Evolutionary conservation across 75 land plant genomes (phyloP), one percentile per base, ranked within the genome.

Genomic region (Azolla pinnata): DNA sequence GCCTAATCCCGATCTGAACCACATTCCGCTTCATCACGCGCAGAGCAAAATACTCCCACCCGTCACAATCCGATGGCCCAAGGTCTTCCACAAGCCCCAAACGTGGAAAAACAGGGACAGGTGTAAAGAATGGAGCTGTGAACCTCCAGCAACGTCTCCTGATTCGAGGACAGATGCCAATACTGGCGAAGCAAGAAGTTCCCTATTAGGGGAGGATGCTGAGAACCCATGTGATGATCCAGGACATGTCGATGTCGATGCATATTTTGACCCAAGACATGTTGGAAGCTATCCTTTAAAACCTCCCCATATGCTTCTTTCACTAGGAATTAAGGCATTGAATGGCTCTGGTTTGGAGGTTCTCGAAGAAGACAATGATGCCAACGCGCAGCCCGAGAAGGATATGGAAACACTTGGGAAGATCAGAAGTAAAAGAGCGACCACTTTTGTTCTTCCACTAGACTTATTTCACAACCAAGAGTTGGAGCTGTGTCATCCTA

Each of bases 401-500:
- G 70, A 67, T 30, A 26, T 67, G 54, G 45, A 55, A 42, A 23
- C n/a, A 46, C n/a, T 46, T 18, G 49, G 49, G 3, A 46, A 46
- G 14, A 3, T 23, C n/a, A 46, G 23, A 46, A 46, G 21, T 46
- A 46, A 4, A 46, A 46, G 49, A 14, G 2, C 3, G 40, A 47
- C 60, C 16, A 21, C 45, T 12, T 47, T 60, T 28, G 31, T 52
- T 4, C 26, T 72, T 27, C 58, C 69, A 16, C 29, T 72, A n/a
- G 62, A 66, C 1, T 40, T 52, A 12, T 72, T 72, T 60, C 70
- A 72, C 48, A 72, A 66, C 26, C 75, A 63, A 17, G 55, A 60
- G 35, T 23, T 72, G 0, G 75, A 72, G 20, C 75, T 72, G 33
- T 35, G 59, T 32, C 68, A 72, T 60, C 75, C 75, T 9, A 12